These are phyloP conservation scores for Taiwanofungus camphoratus DNA, from an alignment of 1,284 basidiomycete species.

Conservation along the genomic window DNA sequence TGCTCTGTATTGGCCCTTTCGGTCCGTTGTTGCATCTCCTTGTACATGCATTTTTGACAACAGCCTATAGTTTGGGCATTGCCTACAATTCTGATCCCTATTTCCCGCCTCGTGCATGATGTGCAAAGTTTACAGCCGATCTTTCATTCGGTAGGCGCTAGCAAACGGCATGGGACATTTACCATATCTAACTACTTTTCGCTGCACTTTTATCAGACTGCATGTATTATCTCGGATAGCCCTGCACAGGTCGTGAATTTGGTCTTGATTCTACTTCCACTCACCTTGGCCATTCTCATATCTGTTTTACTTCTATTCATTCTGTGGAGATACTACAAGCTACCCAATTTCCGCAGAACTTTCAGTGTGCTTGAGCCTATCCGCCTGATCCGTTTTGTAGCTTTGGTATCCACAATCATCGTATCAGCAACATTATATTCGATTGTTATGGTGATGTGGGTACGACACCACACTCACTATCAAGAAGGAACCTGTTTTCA, in stretches of 20 bases:
- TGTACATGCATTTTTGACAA: not conserved
- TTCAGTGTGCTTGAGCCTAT: slow-evolving; percentile 12
- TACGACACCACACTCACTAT: slow-evolving; percentile 3
- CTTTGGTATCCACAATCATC: slow-evolving; percentile 20
- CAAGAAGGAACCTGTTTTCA: not conserved
- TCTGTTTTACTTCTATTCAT: slow-evolving; percentile 13
- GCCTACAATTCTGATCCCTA: slow-evolving; percentile 17
- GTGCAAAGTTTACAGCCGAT: slow-evolving; percentile 4
- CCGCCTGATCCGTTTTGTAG: slow-evolving; percentile 20
- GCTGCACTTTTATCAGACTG: slow-evolving; percentile 11
- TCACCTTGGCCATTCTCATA: slow-evolving; percentile 16
- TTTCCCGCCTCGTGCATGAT: slow-evolving; percentile 13
- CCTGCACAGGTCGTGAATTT: slow-evolving; percentile 18
- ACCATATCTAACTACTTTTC: not conserved
- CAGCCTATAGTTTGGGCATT: slow-evolving; percentile 20
- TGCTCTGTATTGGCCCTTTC: slow-evolving; percentile 20
- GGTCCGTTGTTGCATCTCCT: slow-evolving; percentile 9
- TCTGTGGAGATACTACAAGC: slow-evolving; percentile 17
- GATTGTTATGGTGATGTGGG: slow-evolving; percentile 19
- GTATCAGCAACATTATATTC: slow-evolving; percentile 20
- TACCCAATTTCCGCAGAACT: slow-evolving; percentile 13
- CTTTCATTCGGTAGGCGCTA: slow-evolving; percentile 5
- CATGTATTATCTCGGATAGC: slow-evolving; percentile 17
- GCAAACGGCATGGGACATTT: not conserved
- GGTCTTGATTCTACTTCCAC: slow-evolving; percentile 19